Evolutionary conservation across 768 basidiomycete genomes (phyloP), one percentile per base, ranked within the genome.

Genomic region (Tephrocybe sp.): DNA sequence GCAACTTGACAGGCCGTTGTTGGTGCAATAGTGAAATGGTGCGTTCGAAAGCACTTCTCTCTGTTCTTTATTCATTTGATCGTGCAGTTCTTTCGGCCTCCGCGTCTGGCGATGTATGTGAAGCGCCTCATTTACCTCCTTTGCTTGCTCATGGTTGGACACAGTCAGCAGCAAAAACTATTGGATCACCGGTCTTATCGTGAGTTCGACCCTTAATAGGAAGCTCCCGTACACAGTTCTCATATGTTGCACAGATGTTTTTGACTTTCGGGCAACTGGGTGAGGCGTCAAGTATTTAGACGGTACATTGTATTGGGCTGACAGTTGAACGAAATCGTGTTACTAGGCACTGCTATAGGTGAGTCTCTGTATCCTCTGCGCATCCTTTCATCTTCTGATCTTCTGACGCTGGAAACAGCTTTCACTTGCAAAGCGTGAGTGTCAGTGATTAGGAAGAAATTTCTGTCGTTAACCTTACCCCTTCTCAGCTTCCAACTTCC

Each of bases 91-190:
- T 44, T 86, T 85, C 50, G 77, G 73, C 0, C 62, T 84, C 45
- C 76, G 84, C 23, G 85, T 86, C 18, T 87, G 82, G 79, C 65
- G 84, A 66, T 86, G 85, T 86, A 61, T 58, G 74, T 61, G 5
- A 33, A 28, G 14, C 7, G 4, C 15, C 15, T 41, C 4, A 17
- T 24, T 11, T 44, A 15, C 6, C 4, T 30, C 14, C n/a, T 44
- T 26, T 4, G 25, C 48, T 39, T 38, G 17, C 45, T 21, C 9
- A 39, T n/a, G 7, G 8, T 25, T 0, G 18, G 12, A 34, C 45
- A 44, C 45, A 86, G 85, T 87, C 56, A 86, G 85, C 67, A 69
- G 75, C 30, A 68, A 72, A 28, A 87, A 86, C 55, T 60, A 75
- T 17, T 77, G 60, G 55, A 70, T 85, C 18, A 81, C 83, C 1